Evolutionary conservation across 306 rosid genomes (phyloP).

Genomic region (Prunus dulcis): DNA sequence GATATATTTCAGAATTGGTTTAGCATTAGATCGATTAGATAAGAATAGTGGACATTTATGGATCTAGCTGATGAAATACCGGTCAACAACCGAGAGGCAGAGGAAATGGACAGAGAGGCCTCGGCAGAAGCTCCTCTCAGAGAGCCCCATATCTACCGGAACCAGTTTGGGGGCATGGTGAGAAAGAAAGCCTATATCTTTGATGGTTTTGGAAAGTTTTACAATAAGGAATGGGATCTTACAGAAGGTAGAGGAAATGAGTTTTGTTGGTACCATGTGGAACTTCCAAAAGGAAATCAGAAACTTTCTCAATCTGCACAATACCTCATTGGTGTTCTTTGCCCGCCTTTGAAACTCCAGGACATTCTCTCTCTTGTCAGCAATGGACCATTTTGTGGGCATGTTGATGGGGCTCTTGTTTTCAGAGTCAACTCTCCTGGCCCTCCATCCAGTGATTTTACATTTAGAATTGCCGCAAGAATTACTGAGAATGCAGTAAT

Average conservation of each 20-base stretch:
- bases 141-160: conserved; percentile 34
- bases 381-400: conserved; percentile 97
- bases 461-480: conserved; percentile 90
- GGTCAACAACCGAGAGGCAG: conserved; percentile 34
- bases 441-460: conserved; percentile 78
- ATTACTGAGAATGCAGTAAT: conserved; percentile 74
- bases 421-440: conserved; percentile 97
- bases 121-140: conserved; percentile 34
- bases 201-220: conserved; percentile 73
- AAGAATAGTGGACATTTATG: conserved; percentile 37
- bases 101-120: conserved; percentile 52
- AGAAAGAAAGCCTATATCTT: conserved; percentile 83
- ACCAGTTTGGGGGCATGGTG: conserved; percentile 49
- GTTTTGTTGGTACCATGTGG: conserved; percentile 99
- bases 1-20: conserved; percentile 8
- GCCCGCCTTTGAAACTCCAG: conserved; percentile 94
- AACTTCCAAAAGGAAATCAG: conserved; percentile 79
- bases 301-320: conserved; percentile 81
- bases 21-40: conserved; percentile 18
- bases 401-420: conserved; percentile 89
- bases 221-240: conserved; percentile 80
- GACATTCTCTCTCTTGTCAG: conserved; percentile 97
- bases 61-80: conserved; percentile 43
- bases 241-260: conserved; percentile 60
- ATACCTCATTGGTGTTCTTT: conserved; percentile 71